Evolutionary conservation across 192 early-diverging fungal species (phyloP).

Genomic region (Diversispora eburnea): DNA sequence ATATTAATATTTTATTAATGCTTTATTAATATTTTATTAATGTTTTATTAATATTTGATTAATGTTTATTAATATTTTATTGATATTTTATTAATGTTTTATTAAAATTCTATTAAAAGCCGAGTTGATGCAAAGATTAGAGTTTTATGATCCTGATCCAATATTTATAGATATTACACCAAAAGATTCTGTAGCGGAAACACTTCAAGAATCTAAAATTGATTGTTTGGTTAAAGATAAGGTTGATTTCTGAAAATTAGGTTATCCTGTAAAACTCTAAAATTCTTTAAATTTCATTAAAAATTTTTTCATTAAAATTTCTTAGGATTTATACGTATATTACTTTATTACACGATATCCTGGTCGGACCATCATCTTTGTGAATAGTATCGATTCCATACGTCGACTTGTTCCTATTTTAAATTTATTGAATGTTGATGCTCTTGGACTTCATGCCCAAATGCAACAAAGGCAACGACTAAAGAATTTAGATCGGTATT

Average conservation of each 20-base stretch:
- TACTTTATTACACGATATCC: constrained; percentile 85
- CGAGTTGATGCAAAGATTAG: constrained; percentile 69
- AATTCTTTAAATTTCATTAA: neutral
- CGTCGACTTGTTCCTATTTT: constrained; percentile 84
- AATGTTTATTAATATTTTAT: too few species aligned
- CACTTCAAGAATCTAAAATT: constrained; percentile 77
- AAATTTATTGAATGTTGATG: constrained; percentile 66
- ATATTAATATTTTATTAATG: neutral
- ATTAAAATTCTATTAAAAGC: constrained; percentile 34
- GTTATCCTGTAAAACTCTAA: neutral
- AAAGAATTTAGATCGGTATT: constrained; percentile 81
- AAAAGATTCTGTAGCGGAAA: constrained; percentile 62
- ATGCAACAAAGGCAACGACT: constrained; percentile 96
- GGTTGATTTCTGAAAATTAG: neutral
- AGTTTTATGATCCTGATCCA: constrained; percentile 74
- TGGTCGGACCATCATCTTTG: constrained; percentile 90
- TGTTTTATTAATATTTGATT: too few species aligned
- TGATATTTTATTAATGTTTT: too few species aligned
- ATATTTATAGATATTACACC: constrained; percentile 71
- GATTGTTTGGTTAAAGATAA: constrained; percentile 84
- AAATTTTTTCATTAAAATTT: neutral
- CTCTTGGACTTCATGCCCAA: constrained; percentile 86
- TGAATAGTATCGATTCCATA: constrained; percentile 92
- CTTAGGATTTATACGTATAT: constrained; percentile 71
- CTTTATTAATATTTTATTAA: too few species aligned